phyloP scores from a whole-genome alignment of 106 monocot species.

The Acorus gramineus region DNA sequence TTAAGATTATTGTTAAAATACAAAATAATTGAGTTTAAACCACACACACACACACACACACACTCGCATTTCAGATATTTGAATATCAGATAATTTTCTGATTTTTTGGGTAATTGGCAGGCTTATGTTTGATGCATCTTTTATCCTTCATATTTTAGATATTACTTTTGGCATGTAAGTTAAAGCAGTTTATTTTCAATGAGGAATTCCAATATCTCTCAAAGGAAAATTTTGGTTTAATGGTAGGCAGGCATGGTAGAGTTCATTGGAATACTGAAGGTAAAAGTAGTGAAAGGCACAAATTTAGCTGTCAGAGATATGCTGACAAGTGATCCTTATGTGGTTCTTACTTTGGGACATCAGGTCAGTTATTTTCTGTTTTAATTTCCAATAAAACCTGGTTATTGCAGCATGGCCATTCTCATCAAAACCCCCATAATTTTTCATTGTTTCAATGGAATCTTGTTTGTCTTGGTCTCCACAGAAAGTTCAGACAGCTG shows the following conservation, averaged over 20 bases:
- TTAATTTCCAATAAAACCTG: no score
- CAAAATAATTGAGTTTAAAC: no score
- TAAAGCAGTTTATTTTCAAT: no score
- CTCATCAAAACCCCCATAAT: not conserved
- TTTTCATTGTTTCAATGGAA: not conserved
- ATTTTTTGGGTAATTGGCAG: no score
- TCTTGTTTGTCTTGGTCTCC: not conserved
- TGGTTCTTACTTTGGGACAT: conserved; percentile 57
- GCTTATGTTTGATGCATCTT: not conserved
- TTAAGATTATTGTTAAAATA: no score
- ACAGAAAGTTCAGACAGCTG: conserved; percentile 52
- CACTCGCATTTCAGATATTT: no score
- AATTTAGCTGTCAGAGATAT: conserved; percentile 73
- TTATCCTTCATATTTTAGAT: not conserved
- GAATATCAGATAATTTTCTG: no score
- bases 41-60: no score
- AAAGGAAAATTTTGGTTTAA: not conserved
- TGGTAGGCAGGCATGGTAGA: conserved; percentile 44
- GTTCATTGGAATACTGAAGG: conserved; percentile 58
- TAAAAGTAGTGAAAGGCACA: conserved; percentile 64
- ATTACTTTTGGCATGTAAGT: not conserved
- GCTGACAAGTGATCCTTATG: conserved; percentile 73
- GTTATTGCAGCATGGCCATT: no score
- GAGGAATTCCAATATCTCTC: no score
- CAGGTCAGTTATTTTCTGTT: conserved; percentile 22